Evolutionary conservation across 2,329 filamentous ascomycete species (phyloP).

Genomic region (Ascochyta pisi): DNA sequence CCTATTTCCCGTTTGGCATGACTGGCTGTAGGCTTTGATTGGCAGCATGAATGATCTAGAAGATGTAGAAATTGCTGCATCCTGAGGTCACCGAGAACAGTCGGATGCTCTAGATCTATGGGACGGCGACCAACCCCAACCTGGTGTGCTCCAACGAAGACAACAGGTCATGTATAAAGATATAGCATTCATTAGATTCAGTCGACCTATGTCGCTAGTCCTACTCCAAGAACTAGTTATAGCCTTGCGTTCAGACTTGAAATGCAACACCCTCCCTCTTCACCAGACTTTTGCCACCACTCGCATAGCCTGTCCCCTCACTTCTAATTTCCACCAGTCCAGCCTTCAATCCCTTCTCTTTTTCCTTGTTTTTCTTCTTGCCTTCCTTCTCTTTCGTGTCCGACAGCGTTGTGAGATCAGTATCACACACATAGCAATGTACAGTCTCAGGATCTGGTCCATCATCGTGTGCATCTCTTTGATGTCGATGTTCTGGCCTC

Average conservation of each 20-base stretch:
- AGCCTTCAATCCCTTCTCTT: conserved; percentile 66
- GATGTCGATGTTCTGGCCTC: conserved; percentile 49
- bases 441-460: conserved; percentile 61
- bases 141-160: not conserved
- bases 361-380: conserved; percentile 51
- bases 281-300: conserved; percentile 82
- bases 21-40: not conserved
- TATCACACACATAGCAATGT: conserved; percentile 86
- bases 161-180: not conserved
- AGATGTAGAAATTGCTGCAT: not conserved
- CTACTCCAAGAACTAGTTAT: not conserved
- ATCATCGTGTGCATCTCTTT: conserved; percentile 62
- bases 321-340: conserved; percentile 81
- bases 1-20: not conserved
- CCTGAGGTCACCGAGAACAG: not conserved
- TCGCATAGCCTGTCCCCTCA: conserved; percentile 92
- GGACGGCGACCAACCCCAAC: not conserved
- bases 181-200: not conserved
- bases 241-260: conserved; percentile 42
- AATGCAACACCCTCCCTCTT: conserved; percentile 81
- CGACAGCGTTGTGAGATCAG: conserved; percentile 65
- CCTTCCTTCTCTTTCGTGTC: conserved; percentile 49
- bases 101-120: not conserved
- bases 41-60: not conserved
- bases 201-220: not conserved